phyloP scores from a whole-genome alignment of 2,329 filamentous ascomycete genomes.

The Cordyceps militaris region DNA sequence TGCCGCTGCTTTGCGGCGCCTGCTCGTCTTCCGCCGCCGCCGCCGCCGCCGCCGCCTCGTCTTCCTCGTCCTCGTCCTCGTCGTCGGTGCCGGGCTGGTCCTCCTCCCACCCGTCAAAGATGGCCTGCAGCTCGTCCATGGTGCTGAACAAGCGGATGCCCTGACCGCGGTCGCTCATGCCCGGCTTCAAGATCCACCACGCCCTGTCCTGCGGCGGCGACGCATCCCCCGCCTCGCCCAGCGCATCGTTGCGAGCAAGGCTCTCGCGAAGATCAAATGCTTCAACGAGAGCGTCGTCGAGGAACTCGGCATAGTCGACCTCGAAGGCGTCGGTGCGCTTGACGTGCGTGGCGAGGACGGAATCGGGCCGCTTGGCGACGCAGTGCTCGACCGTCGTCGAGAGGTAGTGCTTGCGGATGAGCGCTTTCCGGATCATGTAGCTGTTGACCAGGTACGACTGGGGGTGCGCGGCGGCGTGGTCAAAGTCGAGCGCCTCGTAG shows the following conservation, averaged over 20 bases:
- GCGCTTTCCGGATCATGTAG: conserved; percentile 90
- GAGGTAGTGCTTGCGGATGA: conserved; percentile 94
- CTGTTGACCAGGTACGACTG: conserved; percentile 68
- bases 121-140: conserved; percentile 72
- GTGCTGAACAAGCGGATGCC: conserved; percentile 85
- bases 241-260: conserved; percentile 54
- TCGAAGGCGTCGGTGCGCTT: conserved; percentile 81
- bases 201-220: conserved; percentile 40
- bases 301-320: conserved; percentile 91
- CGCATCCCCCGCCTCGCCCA: neutral
- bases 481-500: conserved; percentile 86
- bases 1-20: conserved; percentile 25
- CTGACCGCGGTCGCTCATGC: conserved; percentile 94
- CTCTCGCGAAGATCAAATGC: conserved; percentile 80
- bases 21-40: conserved; percentile 23
- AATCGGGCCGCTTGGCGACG: conserved; percentile 74
- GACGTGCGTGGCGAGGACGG: conserved; percentile 61
- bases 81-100: conserved; percentile 58
- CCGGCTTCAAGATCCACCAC: conserved; percentile 98
- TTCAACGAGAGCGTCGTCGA: conserved; percentile 88
- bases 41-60: conserved; percentile 30
- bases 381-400: conserved; percentile 77
- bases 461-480: conserved; percentile 54
- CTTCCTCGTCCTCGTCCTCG: conserved; percentile 47
- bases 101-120: conserved; percentile 89